phyloP scores from a whole-genome alignment of 768 basidiomycete genomes.

The Rhodocollybia butyracea region DNA sequence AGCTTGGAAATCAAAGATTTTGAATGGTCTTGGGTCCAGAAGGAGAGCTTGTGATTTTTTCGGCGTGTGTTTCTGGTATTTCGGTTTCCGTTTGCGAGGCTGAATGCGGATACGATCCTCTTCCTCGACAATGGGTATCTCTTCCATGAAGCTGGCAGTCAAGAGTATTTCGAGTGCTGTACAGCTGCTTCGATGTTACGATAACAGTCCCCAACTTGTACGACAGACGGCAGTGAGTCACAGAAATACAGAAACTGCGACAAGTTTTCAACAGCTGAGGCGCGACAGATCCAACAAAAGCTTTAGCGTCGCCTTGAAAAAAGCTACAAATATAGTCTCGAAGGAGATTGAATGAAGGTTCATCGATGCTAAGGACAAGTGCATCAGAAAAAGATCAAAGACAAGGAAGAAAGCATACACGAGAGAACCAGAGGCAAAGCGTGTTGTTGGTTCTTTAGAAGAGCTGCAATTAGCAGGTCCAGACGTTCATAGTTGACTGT shows the following conservation, averaged over 20 bases:
- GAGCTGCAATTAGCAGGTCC: not conserved
- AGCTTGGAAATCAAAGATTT: not conserved
- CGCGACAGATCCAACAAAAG: not conserved
- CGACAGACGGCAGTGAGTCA: not conserved
- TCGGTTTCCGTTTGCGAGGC: not conserved
- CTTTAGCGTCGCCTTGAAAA: not conserved
- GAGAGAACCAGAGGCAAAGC: constrained; percentile 1
- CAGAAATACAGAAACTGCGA: constrained; percentile 1
- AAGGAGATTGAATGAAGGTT: not conserved
- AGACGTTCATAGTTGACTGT: not conserved
- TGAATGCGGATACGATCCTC: not conserved
- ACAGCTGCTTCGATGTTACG: not conserved
- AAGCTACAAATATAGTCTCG: not conserved
- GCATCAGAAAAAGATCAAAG: not conserved
- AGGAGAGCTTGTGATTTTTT: not conserved
- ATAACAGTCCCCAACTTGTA: not conserved
- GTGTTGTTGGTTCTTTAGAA: not conserved
- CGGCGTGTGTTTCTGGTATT: not conserved
- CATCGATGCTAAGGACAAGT: not conserved
- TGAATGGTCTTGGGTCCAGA: constrained; percentile 1
- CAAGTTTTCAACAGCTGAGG: not conserved
- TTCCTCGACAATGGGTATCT: not conserved
- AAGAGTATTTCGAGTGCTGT: too few species aligned
- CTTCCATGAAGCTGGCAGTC: not conserved
- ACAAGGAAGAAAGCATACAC: not conserved